Evolutionary conservation across 805 yeast genomes (phyloP), one percentile per base, ranked within the genome.

Genomic region (Millerozyma acaciae): DNA sequence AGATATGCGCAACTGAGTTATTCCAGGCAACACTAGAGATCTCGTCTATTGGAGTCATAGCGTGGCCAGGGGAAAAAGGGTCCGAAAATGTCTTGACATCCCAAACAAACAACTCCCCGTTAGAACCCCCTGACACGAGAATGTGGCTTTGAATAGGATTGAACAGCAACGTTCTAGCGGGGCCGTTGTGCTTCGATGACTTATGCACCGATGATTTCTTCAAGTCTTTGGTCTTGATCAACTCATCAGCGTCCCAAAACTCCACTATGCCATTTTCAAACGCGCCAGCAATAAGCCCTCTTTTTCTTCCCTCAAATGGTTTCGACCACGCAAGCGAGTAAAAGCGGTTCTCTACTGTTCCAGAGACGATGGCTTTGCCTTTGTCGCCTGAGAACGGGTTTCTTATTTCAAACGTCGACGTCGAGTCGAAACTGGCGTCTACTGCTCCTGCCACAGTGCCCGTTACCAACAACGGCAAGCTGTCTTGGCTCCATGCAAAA

Each of bases 381-480:
- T 50, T 45, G 27, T 65, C 53, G 30, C 60, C 44, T 4, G 62
- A 55, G 37, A 80, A 69, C 7, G 84, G 71, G 40, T 83, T 79
- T 84, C 94, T 83, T 39, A 93, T 68, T 48, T 87, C 89, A 37
- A 93, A 63, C n/a, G 73, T 60, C 2, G 96, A 78, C 18, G 79
- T 71, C 14, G 93, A 78, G 25, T 89, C 79, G 59, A 89, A 89
- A 53, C 82, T 79, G 26, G 84, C 84, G 55, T 87, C 96, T 48
- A 93, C 83, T 9, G 96, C 94, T 6, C 97, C 97, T 0, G 97
- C 89, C n/a, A 86, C 84, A 0, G 96, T 84, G 15, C 96, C 98
- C 2, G 96, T 77, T 15, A 88, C 97, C 44, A 93, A 55, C 34
- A 76, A 60, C 12, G 97, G 97, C 40, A 78, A 62, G 26, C 69